phyloP scores from a whole-genome alignment of 768 basidiomycete species.

The Xerocomus brunneocitrinus region DNA sequence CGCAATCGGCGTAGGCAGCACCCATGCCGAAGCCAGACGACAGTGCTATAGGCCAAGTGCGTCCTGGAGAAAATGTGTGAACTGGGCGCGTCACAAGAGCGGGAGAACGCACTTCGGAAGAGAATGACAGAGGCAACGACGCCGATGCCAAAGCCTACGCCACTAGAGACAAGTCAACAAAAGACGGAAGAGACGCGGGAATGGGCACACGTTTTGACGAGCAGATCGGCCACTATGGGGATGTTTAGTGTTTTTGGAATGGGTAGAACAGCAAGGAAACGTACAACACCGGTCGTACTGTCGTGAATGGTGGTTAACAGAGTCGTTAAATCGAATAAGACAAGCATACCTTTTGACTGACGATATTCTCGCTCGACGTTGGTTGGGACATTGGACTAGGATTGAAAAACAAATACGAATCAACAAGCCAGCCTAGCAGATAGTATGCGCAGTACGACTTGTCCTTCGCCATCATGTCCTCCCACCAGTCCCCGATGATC shows the following conservation, averaged over 20 bases:
- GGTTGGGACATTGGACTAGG: constrained; percentile 49
- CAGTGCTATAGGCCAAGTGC: constrained; percentile 87
- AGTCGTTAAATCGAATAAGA: neutral
- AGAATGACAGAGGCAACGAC: constrained; percentile 86
- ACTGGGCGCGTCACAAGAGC: neutral
- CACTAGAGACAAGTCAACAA: constrained; percentile 41
- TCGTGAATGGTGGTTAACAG: neutral
- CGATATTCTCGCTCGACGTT: constrained; percentile 82
- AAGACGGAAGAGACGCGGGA: neutral
- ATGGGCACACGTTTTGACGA: constrained; percentile 76
- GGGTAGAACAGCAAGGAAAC: constrained; percentile 37
- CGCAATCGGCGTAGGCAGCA: constrained; percentile 87
- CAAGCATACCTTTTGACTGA: constrained; percentile 75
- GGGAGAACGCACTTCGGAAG: constrained; percentile 72
- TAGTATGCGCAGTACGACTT: neutral
- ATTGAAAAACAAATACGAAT: constrained; percentile 19
- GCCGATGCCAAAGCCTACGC: constrained; percentile 84
- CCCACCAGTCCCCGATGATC: constrained; percentile 82
- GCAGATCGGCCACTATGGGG: constrained; percentile 62
- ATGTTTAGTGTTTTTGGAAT: constrained; percentile 11
- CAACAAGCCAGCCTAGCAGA: constrained; percentile 11
- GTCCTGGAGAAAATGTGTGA: constrained; percentile 47
- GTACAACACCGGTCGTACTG: constrained; percentile 85
- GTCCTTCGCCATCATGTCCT: constrained; percentile 47
- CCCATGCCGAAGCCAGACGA: constrained; percentile 85